Base-by-base conservation (phyloP, 352 stramenopile species). In the Globisporangium mamillatum region DNA sequence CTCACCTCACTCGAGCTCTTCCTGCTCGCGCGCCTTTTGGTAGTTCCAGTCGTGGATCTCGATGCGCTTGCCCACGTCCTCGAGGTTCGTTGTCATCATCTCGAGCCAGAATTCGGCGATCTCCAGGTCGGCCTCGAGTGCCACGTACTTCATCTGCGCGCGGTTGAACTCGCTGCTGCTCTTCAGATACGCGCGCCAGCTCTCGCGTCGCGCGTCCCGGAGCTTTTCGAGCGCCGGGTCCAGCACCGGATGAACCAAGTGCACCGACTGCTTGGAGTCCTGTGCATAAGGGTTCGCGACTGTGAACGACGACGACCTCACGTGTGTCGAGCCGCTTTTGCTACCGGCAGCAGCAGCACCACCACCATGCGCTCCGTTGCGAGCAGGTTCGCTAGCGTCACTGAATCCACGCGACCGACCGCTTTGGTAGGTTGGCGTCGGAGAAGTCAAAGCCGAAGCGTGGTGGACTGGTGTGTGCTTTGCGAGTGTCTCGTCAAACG, bases 41-140 rank as follows among this genome's bases (percentile, higher is more conserved):
- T 90, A 89, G 63, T 89, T 87, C 86, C 86, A 94, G 61, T 94
- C 86, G 55, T 92, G 85, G 9, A 86, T 65, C 57, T 94, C 85
- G 20, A 91, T 94, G 65, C 86, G 81, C 52, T 85, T 82, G 32
- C 86, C 86, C 20, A 92, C 86, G 63, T 92, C 84, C 41, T 88
- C 82, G 25, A 92, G 72, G 44, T 80, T 87, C 62, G 88, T 88
- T 14, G 81, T 81, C 29, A 83, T 68, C 38, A 86, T 72, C 20
- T 76, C 68, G 14, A 94, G 69, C 84, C 84, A 94, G 56, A 82
- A 88, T 64, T 94, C 86, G 29, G 86, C 81, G 25, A 92, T 68
- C 34, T 68, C 66, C 12, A 94, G 64, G 24, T 92, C 82, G 1
- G 80, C 75, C 58, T 88, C 81, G 29, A 81, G 69, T 38, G 78